Evolutionary conservation across 495 filamentous ascomycete species (phyloP), one percentile per base, ranked within the genome.

Genomic region (Hypoxylon subgilvum): DNA sequence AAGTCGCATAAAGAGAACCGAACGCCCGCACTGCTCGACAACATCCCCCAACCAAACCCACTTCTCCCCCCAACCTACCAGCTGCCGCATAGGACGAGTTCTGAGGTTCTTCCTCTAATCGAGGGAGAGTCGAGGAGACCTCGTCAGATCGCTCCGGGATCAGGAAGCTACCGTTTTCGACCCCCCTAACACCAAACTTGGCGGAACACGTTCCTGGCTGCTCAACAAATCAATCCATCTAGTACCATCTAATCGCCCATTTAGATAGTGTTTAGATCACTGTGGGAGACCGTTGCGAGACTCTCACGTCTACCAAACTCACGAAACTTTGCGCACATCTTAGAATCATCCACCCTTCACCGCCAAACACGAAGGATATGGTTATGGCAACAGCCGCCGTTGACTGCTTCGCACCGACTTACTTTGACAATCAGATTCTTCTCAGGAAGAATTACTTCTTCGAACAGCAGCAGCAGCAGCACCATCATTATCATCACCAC

Each of bases 1-100:
- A 75, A 66, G 67, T 74, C 73, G 56, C 60, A 63, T 76, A 79
- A 74, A 65, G 61, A 75, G 45, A 66, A 72, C 65, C 75, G 77
- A 73, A 46, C 57, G 61, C 65, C 71, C 64, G 58, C 68, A 63
- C 71, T 82, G 70, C 69, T 78, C 75, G 78, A 82, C 76, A 77
- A 73, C 74, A 79, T 79, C 56, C 39, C 64, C 72, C 77, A 79
- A 79, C 83, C 79, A 79, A 77, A 74, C 78, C 78, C 72, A 72
- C 67, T 64, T 77, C 77, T 69, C 76, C 52, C 79, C 75, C 77
- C 80, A 77, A 74, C 72, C 72, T 73, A 82, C 84, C 89, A 93
- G 89, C 92, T 95, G 92, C 92, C 92, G 92, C 91, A 97, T 97
- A 97, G 89, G 88, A 91, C 85, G 86, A 82, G 84, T 88, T 86